phyloP scores from a whole-genome alignment of 2,329 filamentous ascomycete genomes.

The Talaromyces albobiverticillius region DNA sequence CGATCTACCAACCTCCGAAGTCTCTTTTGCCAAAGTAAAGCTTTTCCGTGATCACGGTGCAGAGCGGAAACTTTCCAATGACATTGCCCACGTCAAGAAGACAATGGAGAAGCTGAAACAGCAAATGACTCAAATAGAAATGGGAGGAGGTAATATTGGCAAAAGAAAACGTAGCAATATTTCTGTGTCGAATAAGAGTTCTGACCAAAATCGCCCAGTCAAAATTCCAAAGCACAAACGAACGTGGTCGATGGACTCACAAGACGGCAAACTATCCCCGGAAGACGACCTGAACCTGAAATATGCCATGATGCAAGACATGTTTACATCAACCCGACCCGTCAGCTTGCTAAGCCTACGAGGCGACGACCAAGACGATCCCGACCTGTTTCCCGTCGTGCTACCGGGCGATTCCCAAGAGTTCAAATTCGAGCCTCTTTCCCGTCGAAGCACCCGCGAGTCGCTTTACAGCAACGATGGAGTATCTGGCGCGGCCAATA shows the following conservation, averaged over 20 bases:
- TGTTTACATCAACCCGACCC: constrained; percentile 45
- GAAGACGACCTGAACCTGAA: constrained; percentile 47
- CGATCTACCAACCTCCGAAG: constrained; percentile 53
- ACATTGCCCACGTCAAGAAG: constrained; percentile 92
- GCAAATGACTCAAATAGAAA: constrained; percentile 74
- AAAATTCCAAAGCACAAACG: constrained; percentile 88
- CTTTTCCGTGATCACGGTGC: constrained; percentile 95
- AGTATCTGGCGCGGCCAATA: constrained; percentile 29
- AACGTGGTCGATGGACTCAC: constrained; percentile 91
- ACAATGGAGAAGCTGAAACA: constrained; percentile 95
- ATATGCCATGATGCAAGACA: constrained; percentile 43
- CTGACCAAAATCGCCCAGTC: constrained; percentile 61
- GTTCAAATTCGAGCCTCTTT: constrained; percentile 28
- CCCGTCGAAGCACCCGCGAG: constrained; percentile 28
- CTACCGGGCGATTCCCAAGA: constrained; percentile 32
- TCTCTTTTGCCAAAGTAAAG: constrained; percentile 95
- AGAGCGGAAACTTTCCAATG: constrained; percentile 90
- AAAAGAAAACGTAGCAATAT: constrained; percentile 60
- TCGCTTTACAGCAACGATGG: constrained; percentile 32
- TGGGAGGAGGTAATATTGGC: constrained; percentile 58
- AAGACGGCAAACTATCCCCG: constrained; percentile 37
- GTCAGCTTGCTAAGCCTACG: constrained; percentile 42
- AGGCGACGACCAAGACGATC: constrained; percentile 45
- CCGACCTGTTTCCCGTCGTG: constrained; percentile 42
- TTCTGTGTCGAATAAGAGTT: constrained; percentile 42